Evolutionary conservation across 257 asterid species (phyloP).

Genomic region (Nicotiana obtusifolia): DNA sequence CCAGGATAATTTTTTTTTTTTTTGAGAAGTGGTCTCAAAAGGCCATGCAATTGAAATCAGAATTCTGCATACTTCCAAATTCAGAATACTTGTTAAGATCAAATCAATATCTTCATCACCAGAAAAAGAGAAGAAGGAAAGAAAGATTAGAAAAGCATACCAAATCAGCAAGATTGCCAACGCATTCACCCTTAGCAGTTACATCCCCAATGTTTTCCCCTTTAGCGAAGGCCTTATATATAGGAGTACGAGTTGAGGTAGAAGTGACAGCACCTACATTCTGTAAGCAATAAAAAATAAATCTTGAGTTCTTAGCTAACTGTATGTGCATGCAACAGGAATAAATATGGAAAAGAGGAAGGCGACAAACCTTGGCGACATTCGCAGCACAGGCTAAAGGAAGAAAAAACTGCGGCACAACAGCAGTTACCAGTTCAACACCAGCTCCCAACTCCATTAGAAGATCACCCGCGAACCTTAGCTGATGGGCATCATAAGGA

Average conservation of each 20-base stretch:
- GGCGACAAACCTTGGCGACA: constrained; percentile 67
- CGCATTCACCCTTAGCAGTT: constrained; percentile 98
- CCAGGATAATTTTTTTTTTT: neutral
- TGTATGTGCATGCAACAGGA: neutral
- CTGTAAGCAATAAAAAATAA: constrained; percentile 39
- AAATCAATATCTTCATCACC: neutral
- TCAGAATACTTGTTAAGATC: neutral
- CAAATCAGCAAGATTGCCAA: constrained; percentile 92
- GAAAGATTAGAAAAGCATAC: constrained; percentile 36
- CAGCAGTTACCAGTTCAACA: constrained; percentile 86
- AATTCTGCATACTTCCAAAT: neutral
- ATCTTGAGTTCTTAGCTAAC: neutral
- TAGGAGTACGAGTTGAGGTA: constrained; percentile 95
- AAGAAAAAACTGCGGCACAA: constrained; percentile 83
- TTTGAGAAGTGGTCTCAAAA: neutral
- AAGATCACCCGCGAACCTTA: constrained; percentile 92
- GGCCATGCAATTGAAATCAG: neutral
- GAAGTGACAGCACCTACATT: constrained; percentile 96
- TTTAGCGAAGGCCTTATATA: constrained; percentile 96
- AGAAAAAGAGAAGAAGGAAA: constrained; percentile 1
- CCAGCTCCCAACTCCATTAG: constrained; percentile 98
- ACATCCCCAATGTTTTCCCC: constrained; percentile 99
- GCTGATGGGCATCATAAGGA: constrained; percentile 41
- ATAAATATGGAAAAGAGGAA: neutral
- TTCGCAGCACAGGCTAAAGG: constrained; percentile 99